A percentile compares a stretch with the other conserved stretches of the same genome.
Conservation (phyloP, 257 asterid species). For the Petrea volubilis region DNA sequence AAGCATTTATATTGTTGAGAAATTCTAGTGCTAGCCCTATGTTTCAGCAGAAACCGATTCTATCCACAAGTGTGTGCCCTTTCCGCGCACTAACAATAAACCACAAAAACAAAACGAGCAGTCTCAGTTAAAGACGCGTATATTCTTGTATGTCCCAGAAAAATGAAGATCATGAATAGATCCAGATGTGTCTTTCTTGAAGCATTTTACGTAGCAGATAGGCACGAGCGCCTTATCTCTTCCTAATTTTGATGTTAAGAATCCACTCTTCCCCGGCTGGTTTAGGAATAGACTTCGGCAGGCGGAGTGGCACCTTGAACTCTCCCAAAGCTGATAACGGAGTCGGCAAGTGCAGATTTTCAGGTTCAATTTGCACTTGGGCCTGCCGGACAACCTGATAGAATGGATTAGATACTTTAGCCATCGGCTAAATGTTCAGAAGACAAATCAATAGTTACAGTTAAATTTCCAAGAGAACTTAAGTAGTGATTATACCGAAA, state of each 20-base stretch:
- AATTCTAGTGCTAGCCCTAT: neutral
- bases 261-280: conserved; percentile 69
- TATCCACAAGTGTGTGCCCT: no score
- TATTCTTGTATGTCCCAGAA: neutral
- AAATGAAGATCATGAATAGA: neutral
- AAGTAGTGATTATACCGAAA: neutral
- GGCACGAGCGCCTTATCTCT: conserved; percentile 27
- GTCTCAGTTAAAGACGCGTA: neutral
- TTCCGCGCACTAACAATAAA: neutral
- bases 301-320: conserved; percentile 75
- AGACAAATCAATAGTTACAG: neutral
- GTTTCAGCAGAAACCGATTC: neutral
- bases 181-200: neutral
- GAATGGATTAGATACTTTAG: neutral
- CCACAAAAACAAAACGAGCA: neutral
- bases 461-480: no score
- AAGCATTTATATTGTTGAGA: no score
- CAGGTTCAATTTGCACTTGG: conserved; percentile 69
- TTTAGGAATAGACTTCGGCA: conserved; percentile 76
- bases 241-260: conserved; percentile 42
- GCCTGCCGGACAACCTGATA: conserved; percentile 72
- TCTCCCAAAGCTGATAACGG: conserved; percentile 74
- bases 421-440: neutral
- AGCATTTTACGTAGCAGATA: neutral
- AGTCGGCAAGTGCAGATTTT: conserved; percentile 56